Conservation (phyloP, 805 yeast species). For the Peterozyma xylosa region DNA sequence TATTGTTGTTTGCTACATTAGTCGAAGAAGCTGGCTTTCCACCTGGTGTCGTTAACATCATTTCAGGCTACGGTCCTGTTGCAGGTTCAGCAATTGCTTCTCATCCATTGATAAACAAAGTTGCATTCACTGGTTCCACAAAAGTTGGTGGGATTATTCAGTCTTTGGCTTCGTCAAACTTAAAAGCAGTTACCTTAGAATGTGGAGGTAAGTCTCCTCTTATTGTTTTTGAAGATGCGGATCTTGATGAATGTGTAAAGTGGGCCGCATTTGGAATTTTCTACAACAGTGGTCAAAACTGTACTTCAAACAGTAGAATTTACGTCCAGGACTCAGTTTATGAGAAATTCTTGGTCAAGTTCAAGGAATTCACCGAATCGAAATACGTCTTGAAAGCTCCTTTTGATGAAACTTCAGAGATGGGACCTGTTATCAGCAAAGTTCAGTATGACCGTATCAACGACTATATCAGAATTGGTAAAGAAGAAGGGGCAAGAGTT, state of each 20-base stretch:
- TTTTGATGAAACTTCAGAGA: constrained; percentile 35
- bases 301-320: constrained; percentile 60
- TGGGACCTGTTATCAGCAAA: constrained; percentile 60
- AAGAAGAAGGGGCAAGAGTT: constrained; percentile 40
- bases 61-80: constrained; percentile 60
- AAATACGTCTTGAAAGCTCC: constrained; percentile 53
- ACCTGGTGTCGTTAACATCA: constrained; percentile 65
- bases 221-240: constrained; percentile 56
- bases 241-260: constrained; percentile 55
- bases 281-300: constrained; percentile 61
- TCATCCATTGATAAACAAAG: constrained; percentile 50
- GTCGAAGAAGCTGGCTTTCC: constrained; percentile 68
- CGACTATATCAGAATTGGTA: constrained; percentile 35
- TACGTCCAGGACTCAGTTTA: constrained; percentile 49
- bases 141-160: constrained; percentile 62
- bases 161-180: constrained; percentile 48
- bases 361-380: constrained; percentile 34
- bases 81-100: constrained; percentile 64
- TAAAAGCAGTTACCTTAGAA: constrained; percentile 61
- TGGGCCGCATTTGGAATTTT: constrained; percentile 64
- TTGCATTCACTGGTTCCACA: constrained; percentile 63
- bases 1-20: constrained; percentile 50
- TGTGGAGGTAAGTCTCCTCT: constrained; percentile 72
- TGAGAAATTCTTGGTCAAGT: constrained; percentile 41
- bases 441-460: constrained; percentile 46